Base-by-base conservation (phyloP, 2,329 filamentous ascomycete species). In the Paracoccidioides brasiliensis region DNA sequence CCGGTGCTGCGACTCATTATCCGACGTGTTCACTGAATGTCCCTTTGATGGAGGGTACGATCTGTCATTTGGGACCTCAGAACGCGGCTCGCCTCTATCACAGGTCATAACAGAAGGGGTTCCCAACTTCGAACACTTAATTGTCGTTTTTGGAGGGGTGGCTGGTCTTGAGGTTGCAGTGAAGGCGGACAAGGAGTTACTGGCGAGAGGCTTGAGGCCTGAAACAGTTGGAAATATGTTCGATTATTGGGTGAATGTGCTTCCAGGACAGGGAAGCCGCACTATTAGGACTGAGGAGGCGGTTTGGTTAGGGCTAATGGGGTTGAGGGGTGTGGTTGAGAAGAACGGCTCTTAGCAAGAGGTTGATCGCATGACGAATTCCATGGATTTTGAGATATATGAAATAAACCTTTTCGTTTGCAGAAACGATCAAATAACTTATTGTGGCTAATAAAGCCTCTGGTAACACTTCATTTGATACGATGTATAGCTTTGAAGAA, bases 241-340 rank as follows among this genome's bases (percentile, higher is more conserved):
- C 67, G 89, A 95, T 69, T 78, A 84, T 62, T 94, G 88, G 88
- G 77, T 94, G 15, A 88, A 95, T 68, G 77, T 93, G 46, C 76
- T 90, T 60, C 86, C 88, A 3, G 81, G 82, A 0, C 89, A 94
- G 69, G 88, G 88, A 0, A 91, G 86, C 67, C 77, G 88, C 63
- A 89, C 84, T 0, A 91, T 95, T 59, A 75, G 86, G 59, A 93
- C 88, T 0, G 88, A 94, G 63, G 89, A 95, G 71, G 88, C 88
- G 1, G 72, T 94, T 15, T 87, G 86, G 72, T 80, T 93, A 65
- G 87, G 83, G 0, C 69, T 94, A 66, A 84, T 84, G 64, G 81
- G 81, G 1, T 66, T 93, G 65, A 79, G 83, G 64, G 76, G 74
- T 57, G 56, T 85, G 76, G 80, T 66, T 15, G 57, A 66, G 46